Percentiles rank a stretch among this genome's conserved stretches.
Conservation (phyloP, 2,329 filamentous ascomycete species). For the Sclerotinia minor region DNA sequence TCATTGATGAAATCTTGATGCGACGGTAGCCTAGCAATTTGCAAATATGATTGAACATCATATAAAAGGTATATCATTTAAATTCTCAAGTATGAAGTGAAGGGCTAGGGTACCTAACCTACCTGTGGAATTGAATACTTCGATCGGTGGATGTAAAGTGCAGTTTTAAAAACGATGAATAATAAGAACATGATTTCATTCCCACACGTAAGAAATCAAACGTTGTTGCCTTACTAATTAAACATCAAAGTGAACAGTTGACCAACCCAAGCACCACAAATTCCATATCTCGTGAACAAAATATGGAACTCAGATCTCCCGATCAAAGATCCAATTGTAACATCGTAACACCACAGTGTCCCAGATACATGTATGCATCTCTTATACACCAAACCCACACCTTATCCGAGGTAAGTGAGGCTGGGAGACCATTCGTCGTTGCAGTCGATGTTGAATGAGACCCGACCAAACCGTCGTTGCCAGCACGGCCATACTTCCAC, state of each 20-base stretch:
- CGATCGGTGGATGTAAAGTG: rapidly evolving
- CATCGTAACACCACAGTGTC: not conserved
- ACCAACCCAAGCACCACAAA: not conserved
- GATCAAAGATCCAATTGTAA: not conserved
- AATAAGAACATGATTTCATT: not conserved
- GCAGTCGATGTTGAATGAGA: not conserved
- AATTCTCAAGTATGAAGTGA: not conserved
- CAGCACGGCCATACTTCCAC: not conserved
- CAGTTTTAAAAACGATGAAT: not conserved
- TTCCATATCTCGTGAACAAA: slow-evolving; percentile 3
- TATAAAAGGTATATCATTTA: not conserved
- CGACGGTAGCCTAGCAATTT: not conserved
- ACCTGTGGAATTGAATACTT: not conserved
- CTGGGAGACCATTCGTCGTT: not conserved
- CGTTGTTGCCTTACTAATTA: not conserved
- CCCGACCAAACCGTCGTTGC: not conserved
- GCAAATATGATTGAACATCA: not conserved
- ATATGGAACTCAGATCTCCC: not conserved
- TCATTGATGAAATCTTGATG: not conserved
- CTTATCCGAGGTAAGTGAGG: not conserved
- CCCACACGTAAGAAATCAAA: not conserved
- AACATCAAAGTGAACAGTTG: not conserved
- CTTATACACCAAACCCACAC: slow-evolving; percentile 2
- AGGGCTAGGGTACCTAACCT: too few relatives aligned
- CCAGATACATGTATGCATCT: not conserved